phyloP scores from a whole-genome alignment of 306 rosid genomes.

The Leucaena leucocephala region DNA sequence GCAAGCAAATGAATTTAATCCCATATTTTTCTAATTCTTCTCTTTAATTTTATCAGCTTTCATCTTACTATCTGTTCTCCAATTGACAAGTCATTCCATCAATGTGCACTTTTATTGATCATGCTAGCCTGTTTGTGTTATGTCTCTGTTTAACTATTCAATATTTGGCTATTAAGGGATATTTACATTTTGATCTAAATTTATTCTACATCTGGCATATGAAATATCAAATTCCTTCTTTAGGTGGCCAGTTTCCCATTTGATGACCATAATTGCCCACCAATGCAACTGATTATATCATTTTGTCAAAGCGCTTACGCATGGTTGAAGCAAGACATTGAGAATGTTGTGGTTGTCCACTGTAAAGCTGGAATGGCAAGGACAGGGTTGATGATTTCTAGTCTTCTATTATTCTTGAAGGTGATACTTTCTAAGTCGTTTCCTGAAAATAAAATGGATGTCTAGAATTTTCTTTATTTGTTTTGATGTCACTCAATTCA shows the following conservation, averaged over 20 bases:
- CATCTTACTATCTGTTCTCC: conserved; percentile 17
- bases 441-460: conserved; percentile 24
- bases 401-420: conserved; percentile 91
- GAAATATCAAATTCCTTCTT: conserved; percentile 41
- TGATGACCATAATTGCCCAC: conserved; percentile 97
- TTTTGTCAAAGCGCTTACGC: conserved; percentile 98
- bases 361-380: conserved; percentile 99
- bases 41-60: conserved; percentile 17
- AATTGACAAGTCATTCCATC: conserved; percentile 24
- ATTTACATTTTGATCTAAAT: conserved; percentile 29
- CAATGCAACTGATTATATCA: conserved; percentile 73
- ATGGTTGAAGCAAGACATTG: conserved; percentile 96
- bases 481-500: conserved; percentile 20
- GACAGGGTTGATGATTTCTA: conserved; percentile 98
- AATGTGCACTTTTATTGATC: conserved; percentile 18
- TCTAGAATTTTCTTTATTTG: conserved; percentile 23
- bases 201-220: conserved; percentile 31
- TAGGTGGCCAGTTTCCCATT: conserved; percentile 97
- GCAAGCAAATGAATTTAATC: background rate
- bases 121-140: conserved; percentile 13
- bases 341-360: conserved; percentile 98
- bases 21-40: conserved; percentile 4
- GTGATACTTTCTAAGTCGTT: conserved; percentile 42
- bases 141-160: conserved; percentile 23
- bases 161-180: conserved; percentile 10